These are phyloP conservation scores for Coemansia furcata DNA, from an alignment of 192 early-diverging fungal genomes.

Conservation along the genomic window DNA sequence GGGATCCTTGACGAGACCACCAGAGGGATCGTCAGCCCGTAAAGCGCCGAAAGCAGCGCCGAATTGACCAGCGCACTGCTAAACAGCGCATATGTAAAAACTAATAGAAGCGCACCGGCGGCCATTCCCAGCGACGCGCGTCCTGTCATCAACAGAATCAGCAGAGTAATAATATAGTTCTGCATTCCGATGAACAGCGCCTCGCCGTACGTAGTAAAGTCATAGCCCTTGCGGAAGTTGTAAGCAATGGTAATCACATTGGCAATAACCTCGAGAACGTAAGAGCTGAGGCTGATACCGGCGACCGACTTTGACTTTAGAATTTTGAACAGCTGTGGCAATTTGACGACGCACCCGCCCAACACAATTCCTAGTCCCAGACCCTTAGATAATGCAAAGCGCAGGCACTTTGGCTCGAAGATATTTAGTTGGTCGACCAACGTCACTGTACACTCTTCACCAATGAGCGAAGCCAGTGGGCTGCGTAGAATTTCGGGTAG, in stretches of 20 bases:
- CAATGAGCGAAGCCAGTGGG: constrained; percentile 71
- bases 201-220: constrained; percentile 89
- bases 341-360: constrained; percentile 89
- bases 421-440: constrained; percentile 73
- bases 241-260: constrained; percentile 80
- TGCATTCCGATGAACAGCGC: constrained; percentile 80
- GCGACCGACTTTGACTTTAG: constrained; percentile 62
- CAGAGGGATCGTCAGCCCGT: constrained; percentile 75
- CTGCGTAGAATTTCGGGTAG: constrained; percentile 64
- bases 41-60: constrained; percentile 61
- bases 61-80: constrained; percentile 45
- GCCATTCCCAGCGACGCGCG: constrained; percentile 36
- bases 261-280: constrained; percentile 81
- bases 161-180: constrained; percentile 72
- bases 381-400: constrained; percentile 82
- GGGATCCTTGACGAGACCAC: constrained; percentile 81
- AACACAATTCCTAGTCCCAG: constrained; percentile 93
- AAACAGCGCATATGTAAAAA: constrained; percentile 59
- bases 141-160: constrained; percentile 63
- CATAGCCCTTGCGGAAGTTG: constrained; percentile 77
- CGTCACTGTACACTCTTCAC: constrained; percentile 72
- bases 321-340: constrained; percentile 96
- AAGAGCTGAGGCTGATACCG: constrained; percentile 79
- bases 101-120: constrained; percentile 34
- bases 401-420: constrained; percentile 70